These are phyloP conservation scores for Cucurbita maxima DNA, from an alignment of 306 rosid genomes.

Conservation along the genomic window DNA sequence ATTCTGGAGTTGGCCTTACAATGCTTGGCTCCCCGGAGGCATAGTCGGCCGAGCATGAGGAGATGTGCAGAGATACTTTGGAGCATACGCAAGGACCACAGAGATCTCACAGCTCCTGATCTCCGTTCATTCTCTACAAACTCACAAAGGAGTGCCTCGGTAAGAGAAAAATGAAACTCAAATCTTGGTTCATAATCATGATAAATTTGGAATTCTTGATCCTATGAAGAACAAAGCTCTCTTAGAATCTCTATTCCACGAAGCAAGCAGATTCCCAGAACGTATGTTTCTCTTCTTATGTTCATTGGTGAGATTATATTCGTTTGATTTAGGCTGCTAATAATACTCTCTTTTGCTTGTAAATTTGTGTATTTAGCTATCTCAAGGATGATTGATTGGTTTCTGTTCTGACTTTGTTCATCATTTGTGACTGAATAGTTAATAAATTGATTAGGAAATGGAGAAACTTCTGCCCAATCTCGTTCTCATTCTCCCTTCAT, in stretches of 20 bases:
- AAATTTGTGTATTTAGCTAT: background rate
- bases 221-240: background rate
- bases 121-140: slow-evolving; percentile 41
- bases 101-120: slow-evolving; percentile 40
- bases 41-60: slow-evolving; percentile 79
- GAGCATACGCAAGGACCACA: slow-evolving; percentile 77
- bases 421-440: background rate
- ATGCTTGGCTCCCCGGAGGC: slow-evolving; percentile 87
- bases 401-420: background rate
- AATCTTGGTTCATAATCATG: background rate
- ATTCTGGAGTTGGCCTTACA: slow-evolving; percentile 77
- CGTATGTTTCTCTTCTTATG: background rate
- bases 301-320: slow-evolving; percentile 1
- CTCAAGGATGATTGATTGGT: background rate
- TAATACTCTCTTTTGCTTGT: background rate
- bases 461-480: background rate
- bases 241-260: background rate
- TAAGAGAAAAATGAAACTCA: slow-evolving; percentile 5
- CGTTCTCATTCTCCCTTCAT: background rate
- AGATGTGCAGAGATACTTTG: slow-evolving; percentile 86
- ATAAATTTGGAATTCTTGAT: background rate
- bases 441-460: background rate
- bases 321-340: background rate
- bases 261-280: background rate
- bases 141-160: slow-evolving; percentile 34